Evolutionary conservation across 345 rosid genomes (phyloP).

Genomic region (Erucastrum elatum): DNA sequence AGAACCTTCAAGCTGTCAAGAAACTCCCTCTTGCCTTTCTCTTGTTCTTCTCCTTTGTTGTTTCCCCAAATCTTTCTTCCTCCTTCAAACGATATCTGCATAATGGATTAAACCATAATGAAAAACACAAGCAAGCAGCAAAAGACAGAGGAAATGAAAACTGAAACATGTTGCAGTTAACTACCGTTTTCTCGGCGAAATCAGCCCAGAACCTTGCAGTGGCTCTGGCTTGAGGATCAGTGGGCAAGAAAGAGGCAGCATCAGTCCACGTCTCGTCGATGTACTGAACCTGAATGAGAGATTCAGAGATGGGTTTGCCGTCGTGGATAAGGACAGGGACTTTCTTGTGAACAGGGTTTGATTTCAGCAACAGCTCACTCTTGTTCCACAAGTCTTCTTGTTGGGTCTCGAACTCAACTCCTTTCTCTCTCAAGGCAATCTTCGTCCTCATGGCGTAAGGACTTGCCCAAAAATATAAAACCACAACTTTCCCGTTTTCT

Average conservation of each 20-base stretch:
- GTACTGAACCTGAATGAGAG: slow-evolving; percentile 34
- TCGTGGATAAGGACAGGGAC: slow-evolving; percentile 42
- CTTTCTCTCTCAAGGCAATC: slow-evolving; percentile 41
- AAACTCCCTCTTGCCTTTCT: slow-evolving; percentile 38
- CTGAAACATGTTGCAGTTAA: background rate
- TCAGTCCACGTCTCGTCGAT: slow-evolving; percentile 41
- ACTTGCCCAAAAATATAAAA: slow-evolving; percentile 42
- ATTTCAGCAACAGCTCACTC: slow-evolving; percentile 37
- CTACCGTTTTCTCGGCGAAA: slow-evolving; percentile 43
- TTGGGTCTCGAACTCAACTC: slow-evolving; percentile 31
- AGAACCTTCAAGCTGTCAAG: slow-evolving; percentile 36
- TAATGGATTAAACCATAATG: background rate
- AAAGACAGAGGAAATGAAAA: slow-evolving; percentile 3
- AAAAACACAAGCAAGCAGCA: background rate
- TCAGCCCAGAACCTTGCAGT: slow-evolving; percentile 44
- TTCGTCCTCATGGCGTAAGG: slow-evolving; percentile 42
- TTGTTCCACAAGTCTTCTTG: slow-evolving; percentile 43
- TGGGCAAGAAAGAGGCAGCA: slow-evolving; percentile 29
- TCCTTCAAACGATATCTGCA: slow-evolving; percentile 37
- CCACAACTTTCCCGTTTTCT: slow-evolving; percentile 16
- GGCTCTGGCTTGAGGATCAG: slow-evolving; percentile 42
- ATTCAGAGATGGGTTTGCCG: slow-evolving; percentile 28
- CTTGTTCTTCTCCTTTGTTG: slow-evolving; percentile 31
- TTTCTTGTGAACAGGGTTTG: slow-evolving; percentile 41
- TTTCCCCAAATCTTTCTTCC: slow-evolving; percentile 38